Evolutionary conservation across 2,329 filamentous ascomycete species (phyloP).

Genomic region (Simplicillium aogashimaense): DNA sequence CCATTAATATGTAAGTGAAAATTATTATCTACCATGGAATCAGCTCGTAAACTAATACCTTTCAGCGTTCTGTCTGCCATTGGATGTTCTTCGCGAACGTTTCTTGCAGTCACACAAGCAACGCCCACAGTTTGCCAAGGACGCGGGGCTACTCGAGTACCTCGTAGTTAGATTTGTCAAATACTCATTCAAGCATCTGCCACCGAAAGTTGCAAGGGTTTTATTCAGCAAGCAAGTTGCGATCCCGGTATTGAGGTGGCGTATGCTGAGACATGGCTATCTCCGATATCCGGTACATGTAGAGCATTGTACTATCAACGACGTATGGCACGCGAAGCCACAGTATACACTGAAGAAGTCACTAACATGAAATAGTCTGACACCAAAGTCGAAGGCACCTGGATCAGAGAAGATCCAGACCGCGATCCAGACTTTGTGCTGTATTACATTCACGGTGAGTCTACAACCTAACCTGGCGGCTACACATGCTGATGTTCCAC

Average conservation of each 20-base stretch:
- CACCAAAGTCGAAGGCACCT: slow-evolving; percentile 51
- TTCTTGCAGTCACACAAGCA: slow-evolving; percentile 3
- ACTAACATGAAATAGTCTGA: slow-evolving; percentile 17
- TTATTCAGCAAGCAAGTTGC: slow-evolving; percentile 70
- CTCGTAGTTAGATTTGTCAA: slow-evolving; percentile 67
- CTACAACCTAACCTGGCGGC: not conserved
- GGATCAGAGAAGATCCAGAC: slow-evolving; percentile 53
- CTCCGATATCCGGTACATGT: slow-evolving; percentile 52
- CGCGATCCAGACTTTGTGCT: slow-evolving; percentile 64
- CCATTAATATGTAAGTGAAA: slow-evolving; percentile 57
- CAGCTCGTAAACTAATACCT: too few relatives aligned
- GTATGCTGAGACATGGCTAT: slow-evolving; percentile 65
- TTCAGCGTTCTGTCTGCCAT: slow-evolving; percentile 3
- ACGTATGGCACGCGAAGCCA: slow-evolving; percentile 12
- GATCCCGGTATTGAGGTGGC: slow-evolving; percentile 64
- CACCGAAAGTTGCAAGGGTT: slow-evolving; percentile 57
- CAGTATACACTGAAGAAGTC: not conserved
- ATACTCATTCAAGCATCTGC: slow-evolving; percentile 66
- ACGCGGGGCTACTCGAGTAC: slow-evolving; percentile 63
- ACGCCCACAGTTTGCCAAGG: slow-evolving; percentile 51
- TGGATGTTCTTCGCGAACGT: slow-evolving; percentile 4
- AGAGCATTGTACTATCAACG: slow-evolving; percentile 33
- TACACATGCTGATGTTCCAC: not conserved
- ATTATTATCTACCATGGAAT: too few relatives aligned
- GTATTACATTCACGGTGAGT: slow-evolving; percentile 68